Evolutionary conservation across 73 alveolate genomes (phyloP).

Genomic region (Paramecium primaurelia): DNA sequence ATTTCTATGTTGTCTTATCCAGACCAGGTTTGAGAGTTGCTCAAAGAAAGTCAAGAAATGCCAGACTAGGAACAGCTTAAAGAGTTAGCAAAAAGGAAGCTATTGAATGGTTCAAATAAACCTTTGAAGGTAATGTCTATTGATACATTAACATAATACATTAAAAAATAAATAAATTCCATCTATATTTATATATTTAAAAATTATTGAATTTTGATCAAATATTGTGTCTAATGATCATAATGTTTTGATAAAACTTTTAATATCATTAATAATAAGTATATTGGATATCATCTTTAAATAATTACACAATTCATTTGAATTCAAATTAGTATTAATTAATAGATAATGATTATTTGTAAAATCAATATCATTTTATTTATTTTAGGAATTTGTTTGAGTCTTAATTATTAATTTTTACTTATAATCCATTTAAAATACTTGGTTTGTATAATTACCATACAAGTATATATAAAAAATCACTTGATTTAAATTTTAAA

Average conservation of each 20-base stretch:
- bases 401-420: neutral
- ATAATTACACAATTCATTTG: neutral
- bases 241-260: too few relatives aligned
- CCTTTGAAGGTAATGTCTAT: conserved; percentile 66
- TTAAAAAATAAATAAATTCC: neutral
- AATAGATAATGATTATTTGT: too few relatives aligned
- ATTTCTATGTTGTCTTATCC: conserved; percentile 74
- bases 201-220: neutral
- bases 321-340: neutral
- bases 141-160: conserved; percentile 58
- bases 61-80: conserved; percentile 63
- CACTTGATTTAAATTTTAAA: neutral
- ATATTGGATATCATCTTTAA: neutral
- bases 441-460: neutral
- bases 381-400: neutral
- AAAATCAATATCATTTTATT: too few relatives aligned
- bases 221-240: neutral
- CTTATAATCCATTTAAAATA: neutral
- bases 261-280: neutral
- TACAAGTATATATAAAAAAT: neutral
- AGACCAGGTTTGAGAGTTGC: conserved; percentile 76
- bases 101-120: conserved; percentile 63
- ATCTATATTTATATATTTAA: neutral
- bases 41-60: conserved; percentile 58
- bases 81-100: conserved; percentile 64